Evolutionary conservation across 805 yeast genomes (phyloP), one percentile per base, ranked within the genome.

Genomic region (Kodamaea kakaduensis): DNA sequence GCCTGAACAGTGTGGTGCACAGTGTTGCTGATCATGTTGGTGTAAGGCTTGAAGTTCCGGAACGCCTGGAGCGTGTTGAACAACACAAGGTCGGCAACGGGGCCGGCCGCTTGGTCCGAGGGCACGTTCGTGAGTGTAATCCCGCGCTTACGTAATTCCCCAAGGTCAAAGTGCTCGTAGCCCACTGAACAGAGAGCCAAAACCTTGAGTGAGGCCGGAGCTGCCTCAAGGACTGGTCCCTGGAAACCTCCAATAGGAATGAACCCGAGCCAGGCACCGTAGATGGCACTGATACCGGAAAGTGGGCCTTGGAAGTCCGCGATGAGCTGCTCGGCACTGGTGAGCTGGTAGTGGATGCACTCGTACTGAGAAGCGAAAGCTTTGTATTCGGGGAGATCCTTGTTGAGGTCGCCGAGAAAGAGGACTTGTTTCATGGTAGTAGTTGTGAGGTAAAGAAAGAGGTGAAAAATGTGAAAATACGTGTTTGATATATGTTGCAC

Each of bases 81-180:
- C 29, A 82, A 58, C 3, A 81, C 90, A 39, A 79, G 59, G 43
- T 84, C 94, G 3, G 89, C 84, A 17, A 84, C 94, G 10, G 83
- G 81, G 25, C 67, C 75, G 1, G 84, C 75, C 0, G 82, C 77
- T 60, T 52, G 84, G 73, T 37, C 51, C 16, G 67, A 52, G 1
- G 73, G 70, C 16, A 78, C 78, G 50, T 84, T 81, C 41, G 84
- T 75, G 41, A 84, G 63, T 6, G 60, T 48, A 17, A 84, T 73
- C 9, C 70, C 71, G 27, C 57, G 53, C 8, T 53, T 46, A 5
- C 56, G 50, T 58, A 79, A 54, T 1, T 56, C 58, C 0, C 48
- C 56, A 0, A 67, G 57, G 47, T 77, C 78, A 39, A 70, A 67
- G 12, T 64, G 64, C 41, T 78, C 81, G 46, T 60, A 62, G 0